Percentiles rank a stretch among this genome's conserved stretches.
phyloP scores from a whole-genome alignment of 352 stramenopile species.

The Phytopythium litorale region DNA sequence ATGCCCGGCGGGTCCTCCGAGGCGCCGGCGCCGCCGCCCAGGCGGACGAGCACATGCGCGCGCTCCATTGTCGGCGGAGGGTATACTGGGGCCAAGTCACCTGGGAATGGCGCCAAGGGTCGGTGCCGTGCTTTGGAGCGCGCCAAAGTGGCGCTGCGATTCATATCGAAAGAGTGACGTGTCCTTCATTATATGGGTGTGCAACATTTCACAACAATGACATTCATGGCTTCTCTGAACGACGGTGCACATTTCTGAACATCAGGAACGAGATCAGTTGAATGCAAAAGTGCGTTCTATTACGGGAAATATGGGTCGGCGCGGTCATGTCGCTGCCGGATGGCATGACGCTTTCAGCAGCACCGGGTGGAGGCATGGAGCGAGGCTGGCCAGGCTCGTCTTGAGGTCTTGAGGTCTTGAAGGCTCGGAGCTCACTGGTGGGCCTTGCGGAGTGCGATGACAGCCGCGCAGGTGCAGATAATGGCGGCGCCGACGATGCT shows the following conservation, averaged over 20 bases:
- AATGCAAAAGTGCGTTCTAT: neutral
- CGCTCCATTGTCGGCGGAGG: slow-evolving; percentile 25
- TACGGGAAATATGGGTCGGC: neutral
- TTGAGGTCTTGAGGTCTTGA: neutral
- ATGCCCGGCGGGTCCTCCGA: slow-evolving; percentile 22
- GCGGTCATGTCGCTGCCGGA: neutral
- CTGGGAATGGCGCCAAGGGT: slow-evolving; percentile 1
- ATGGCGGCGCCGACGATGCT: slow-evolving; percentile 66
- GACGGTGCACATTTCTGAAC: too few species aligned
- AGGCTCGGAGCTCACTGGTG: neutral
- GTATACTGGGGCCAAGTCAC: too few species aligned
- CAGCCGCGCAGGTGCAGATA: slow-evolving; percentile 57
- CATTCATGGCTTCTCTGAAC: too few species aligned
- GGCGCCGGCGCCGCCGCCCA: slow-evolving; percentile 14
- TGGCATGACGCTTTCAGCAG: neutral
- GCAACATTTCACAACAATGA: too few species aligned
- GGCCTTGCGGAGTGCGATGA: slow-evolving; percentile 48
- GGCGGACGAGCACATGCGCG: slow-evolving; percentile 55
- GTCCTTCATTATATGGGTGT: too few species aligned
- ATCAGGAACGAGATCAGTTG: too few species aligned
- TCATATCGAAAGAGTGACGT: neutral
- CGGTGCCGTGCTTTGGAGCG: neutral
- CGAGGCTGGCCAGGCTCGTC: too few species aligned
- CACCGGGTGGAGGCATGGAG: neutral
- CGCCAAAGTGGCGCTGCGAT: neutral